Percentiles rank a stretch among this genome's conserved stretches.
phyloP scores from a whole-genome alignment of 2,329 filamentous ascomycete species.

The Phyllosticta citriasiana region DNA sequence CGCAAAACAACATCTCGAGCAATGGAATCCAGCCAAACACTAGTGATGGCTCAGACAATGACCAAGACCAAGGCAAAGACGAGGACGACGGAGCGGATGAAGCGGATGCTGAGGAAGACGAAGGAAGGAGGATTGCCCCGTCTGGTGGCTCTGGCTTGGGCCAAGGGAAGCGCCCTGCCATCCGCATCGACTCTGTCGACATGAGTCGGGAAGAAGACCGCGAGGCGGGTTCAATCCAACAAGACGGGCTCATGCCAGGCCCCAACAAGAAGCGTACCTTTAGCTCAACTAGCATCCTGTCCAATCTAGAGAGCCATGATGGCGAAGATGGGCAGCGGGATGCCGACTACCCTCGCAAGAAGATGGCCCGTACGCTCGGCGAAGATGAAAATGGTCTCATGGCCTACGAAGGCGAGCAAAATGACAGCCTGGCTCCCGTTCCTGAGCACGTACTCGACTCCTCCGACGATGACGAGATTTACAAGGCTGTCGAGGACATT shows the following conservation, averaged over 20 bases:
- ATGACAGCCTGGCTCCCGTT: slow-evolving; percentile 12
- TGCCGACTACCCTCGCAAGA: slow-evolving; percentile 27
- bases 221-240: slow-evolving; percentile 12
- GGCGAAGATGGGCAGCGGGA: slow-evolving; percentile 5
- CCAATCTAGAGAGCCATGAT: slow-evolving; percentile 21
- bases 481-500: slow-evolving; percentile 67
- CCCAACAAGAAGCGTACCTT: slow-evolving; percentile 29
- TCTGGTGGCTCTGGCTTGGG: slow-evolving; percentile 24
- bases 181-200: slow-evolving; percentile 24
- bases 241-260: slow-evolving; percentile 17
- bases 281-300: slow-evolving; percentile 30
- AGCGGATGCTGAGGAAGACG: slow-evolving; percentile 24
- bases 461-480: slow-evolving; percentile 38
- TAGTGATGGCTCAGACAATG: slow-evolving; percentile 5
- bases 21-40: not conserved
- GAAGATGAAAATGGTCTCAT: slow-evolving; percentile 24
- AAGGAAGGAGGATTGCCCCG: slow-evolving; percentile 21
- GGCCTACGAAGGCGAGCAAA: slow-evolving; percentile 21
- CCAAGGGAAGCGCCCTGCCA: slow-evolving; percentile 26
- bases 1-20: not conserved
- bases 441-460: slow-evolving; percentile 28
- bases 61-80: slow-evolving; percentile 9
- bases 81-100: slow-evolving; percentile 15
- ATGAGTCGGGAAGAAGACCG: slow-evolving; percentile 19
- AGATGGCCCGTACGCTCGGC: slow-evolving; percentile 27